Evolutionary conservation across 306 rosid genomes (phyloP), one percentile per base, ranked within the genome.

Genomic region (Rosa chinensis): DNA sequence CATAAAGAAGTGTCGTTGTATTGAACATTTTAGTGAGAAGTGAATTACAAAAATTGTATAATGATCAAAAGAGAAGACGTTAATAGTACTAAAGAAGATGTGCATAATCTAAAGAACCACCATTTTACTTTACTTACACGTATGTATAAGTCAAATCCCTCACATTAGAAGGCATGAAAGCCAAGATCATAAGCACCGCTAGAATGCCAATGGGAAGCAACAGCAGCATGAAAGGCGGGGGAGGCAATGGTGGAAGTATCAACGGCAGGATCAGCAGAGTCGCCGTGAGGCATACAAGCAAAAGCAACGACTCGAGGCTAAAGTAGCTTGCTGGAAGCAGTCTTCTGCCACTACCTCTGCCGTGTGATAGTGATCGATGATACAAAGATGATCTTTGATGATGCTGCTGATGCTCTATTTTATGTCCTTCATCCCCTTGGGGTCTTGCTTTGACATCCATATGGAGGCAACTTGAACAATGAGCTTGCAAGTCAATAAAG

Each of bases 161-260:
- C 18, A 82, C 79, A 82, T 86, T 86, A 17, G 87, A 86, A 71
- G 90, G 92, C 90, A 86, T 89, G 76, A 89, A 89, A 50, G 90
- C 92, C 80, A 89, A 74, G 20, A 84, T 70, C 90, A 86, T 80
- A 3, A 89, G 88, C 82, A 86, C 80, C 3, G 48, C 82, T 32
- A 89, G 77, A 77, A 89, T 84, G 63, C 82, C 87, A 67, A 89
- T 59, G 39, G 92, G 89, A 73, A 89, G 86, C 47, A 89, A 76
- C 8, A 89, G 82, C 66, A 89, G 66, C 88, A 89, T 75, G 70
- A 86, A 78, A 0, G 90, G 90, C 10, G 92, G 92, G 3, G 92
- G 89, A 16, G 90, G 92, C 49, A 89, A 66, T 5, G 92, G 92
- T 5, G 92, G 92, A 44, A 89, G 88, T 37, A 89, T 72, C 84